Evolutionary conservation across 495 filamentous ascomycete genomes (phyloP), one percentile per base, ranked within the genome.

Genomic region (Endocarpon pusillum): DNA sequence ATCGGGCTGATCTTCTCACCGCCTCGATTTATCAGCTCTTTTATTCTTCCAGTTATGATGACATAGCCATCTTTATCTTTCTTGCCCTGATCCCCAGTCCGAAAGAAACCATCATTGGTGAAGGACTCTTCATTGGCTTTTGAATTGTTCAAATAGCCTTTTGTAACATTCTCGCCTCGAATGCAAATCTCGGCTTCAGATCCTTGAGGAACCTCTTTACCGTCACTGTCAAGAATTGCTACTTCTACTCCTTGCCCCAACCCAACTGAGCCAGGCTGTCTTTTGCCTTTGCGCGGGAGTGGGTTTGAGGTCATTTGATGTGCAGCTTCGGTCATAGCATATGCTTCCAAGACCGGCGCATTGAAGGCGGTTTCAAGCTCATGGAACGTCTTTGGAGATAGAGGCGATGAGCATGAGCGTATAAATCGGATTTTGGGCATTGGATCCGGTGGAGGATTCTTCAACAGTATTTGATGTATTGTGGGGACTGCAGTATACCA

Each of bases 1-100:
- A 86, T 78, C 0, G 81, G 81, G 29, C 66, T 71, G 37, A 84
- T 82, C 51, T 81, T 83, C 50, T 84, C 78, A 14, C 78, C 78
- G 24, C 75, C 78, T 44, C 78, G 77, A 51, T 81, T 80, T 52
- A 82, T 81, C 12, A 82, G 54, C 47, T 82, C 77, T 60, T 82
- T 82, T 48, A 77, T 80, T 14, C 77, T 59, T 7, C 77, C 77
- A 1, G 77, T 81, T 43, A 81, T 74, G 34, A 73, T 61, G 2
- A 80, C 45, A 32, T 77, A 79, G 12, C 73, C 71, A 35, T 80
- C 72, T 5, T 34, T 30, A 44, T 69, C 66, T 11, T 68, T 37
- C 21, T 52, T 50, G 3, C 62, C 64, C 19, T 61, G 45, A 39
- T 68, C 64, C 19, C 64, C 62, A 20, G 61, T 65, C 19, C 62